Conservation (phyloP, 2,329 filamentous ascomycete species). For the Diaporthe vaccinii region DNA sequence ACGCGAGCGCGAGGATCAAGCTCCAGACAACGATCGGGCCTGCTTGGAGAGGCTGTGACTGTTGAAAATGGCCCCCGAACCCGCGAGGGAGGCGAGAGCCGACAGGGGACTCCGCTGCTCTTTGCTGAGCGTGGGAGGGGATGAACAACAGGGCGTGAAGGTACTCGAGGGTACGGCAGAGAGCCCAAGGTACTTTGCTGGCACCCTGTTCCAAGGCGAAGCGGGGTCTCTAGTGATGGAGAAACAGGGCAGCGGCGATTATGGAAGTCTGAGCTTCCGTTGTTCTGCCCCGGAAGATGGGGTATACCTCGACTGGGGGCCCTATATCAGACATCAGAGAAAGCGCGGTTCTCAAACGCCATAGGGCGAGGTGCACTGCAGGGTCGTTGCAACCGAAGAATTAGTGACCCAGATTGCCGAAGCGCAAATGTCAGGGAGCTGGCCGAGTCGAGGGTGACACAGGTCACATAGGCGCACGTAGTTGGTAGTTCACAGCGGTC, state of each 20-base stretch:
- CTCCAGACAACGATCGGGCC: constrained; percentile 44
- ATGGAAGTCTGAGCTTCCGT: constrained; percentile 38
- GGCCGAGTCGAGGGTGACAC: constrained; percentile 40
- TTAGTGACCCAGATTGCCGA: constrained; percentile 51
- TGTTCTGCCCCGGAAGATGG: constrained; percentile 46
- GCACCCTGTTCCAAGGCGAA: constrained; percentile 36
- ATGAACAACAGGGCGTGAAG: constrained; percentile 32
- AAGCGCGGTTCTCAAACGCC: constrained; percentile 46
- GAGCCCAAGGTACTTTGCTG: constrained; percentile 36
- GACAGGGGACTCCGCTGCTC: constrained; percentile 42
- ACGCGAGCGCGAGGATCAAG: constrained; percentile 40
- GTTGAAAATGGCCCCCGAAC: constrained; percentile 34
- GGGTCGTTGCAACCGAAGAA: constrained; percentile 43
- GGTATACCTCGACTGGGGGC: constrained; percentile 47
- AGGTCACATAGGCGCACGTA: constrained; percentile 37
- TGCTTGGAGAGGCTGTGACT: constrained; percentile 40
- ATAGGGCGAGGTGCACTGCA: constrained; percentile 45
- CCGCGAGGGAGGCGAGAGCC: constrained; percentile 34
- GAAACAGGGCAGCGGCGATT: constrained; percentile 41
- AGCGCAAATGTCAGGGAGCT: constrained; percentile 43
- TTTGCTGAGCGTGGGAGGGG: constrained; percentile 40
- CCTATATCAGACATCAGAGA: constrained; percentile 48
- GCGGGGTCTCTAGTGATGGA: constrained; percentile 39
- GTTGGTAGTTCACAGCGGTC: constrained; percentile 12
- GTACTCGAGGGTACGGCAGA: constrained; percentile 35